Conservation (phyloP, 208 protist genomes). For the Leishmania braziliensis region DNA sequence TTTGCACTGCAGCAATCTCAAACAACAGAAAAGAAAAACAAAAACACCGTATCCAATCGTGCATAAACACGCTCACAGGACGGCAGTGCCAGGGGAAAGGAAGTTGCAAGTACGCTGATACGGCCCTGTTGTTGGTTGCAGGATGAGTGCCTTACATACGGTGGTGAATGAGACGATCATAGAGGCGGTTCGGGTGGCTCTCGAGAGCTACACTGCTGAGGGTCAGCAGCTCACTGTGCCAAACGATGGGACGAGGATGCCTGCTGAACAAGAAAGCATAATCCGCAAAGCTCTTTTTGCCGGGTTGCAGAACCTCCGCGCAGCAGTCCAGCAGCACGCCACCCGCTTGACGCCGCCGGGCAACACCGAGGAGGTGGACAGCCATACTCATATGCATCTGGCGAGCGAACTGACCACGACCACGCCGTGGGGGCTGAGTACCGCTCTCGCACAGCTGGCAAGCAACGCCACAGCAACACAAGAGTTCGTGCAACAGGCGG, state of each 20-base stretch:
- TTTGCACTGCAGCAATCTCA: background rate
- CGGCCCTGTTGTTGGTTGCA: background rate
- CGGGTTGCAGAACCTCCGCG: slow-evolving; percentile 5
- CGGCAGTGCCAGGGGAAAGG: background rate
- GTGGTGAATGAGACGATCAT: slow-evolving; percentile 23
- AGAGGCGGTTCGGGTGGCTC: slow-evolving; percentile 20
- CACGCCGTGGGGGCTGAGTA: background rate
- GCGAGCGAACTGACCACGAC: background rate
- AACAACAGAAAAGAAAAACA: background rate
- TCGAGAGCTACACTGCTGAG: slow-evolving; percentile 12
- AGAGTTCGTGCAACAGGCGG: slow-evolving; percentile 14
- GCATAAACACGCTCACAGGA: background rate
- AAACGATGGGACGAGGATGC: background rate
- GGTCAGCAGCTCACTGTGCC: background rate
- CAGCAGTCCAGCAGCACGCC: background rate
- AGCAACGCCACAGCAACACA: slow-evolving; percentile 12
- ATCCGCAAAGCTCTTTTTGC: slow-evolving; percentile 12
- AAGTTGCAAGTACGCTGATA: background rate
- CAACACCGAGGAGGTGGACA: background rate
- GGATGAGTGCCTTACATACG: slow-evolving; percentile 3
- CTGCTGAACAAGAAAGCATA: slow-evolving; percentile 10
- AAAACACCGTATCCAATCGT: too few relatives aligned
- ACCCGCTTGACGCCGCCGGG: background rate
- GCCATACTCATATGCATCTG: background rate
- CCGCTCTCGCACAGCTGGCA: background rate